These are phyloP conservation scores for Actinomucor elegans DNA, from an alignment of 371 early-diverging fungal genomes.

Conservation along the genomic window DNA sequence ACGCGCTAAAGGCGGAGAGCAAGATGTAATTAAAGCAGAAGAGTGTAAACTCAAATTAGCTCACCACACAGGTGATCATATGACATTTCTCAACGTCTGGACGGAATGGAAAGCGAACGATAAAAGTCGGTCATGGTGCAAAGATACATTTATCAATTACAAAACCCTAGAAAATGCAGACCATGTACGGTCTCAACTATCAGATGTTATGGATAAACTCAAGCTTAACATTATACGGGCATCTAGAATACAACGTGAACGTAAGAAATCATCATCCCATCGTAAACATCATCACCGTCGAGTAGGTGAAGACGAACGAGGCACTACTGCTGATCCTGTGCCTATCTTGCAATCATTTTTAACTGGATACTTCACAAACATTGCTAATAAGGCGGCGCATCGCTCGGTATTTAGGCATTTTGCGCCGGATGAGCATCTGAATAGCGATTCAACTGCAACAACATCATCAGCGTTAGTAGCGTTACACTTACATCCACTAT, in stretches of 20 bases:
- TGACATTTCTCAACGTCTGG: constrained; percentile 87
- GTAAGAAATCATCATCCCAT: constrained; percentile 15
- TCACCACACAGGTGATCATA: constrained; percentile 86
- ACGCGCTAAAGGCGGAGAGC: constrained; percentile 58
- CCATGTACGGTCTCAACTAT: constrained; percentile 88
- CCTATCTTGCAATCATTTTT: constrained; percentile 71
- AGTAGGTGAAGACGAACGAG: constrained; percentile 21
- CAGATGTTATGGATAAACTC: constrained; percentile 83
- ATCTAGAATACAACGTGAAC: constrained; percentile 15
- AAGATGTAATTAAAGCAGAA: constrained; percentile 76
- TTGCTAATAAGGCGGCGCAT: constrained; percentile 72
- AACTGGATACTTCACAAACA: constrained; percentile 73
- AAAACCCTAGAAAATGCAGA: constrained; percentile 84
- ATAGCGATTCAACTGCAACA: constrained; percentile 9
- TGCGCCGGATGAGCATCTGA: constrained; percentile 46
- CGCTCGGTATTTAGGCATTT: constrained; percentile 77
- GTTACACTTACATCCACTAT: constrained; percentile 67
- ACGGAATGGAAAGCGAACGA: constrained; percentile 81
- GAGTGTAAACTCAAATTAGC: constrained; percentile 69
- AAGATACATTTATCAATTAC: constrained; percentile 85
- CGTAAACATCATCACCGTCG: constrained; percentile 4
- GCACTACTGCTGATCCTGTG: constrained; percentile 37
- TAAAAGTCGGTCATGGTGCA: constrained; percentile 83
- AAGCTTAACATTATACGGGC: constrained; percentile 58
- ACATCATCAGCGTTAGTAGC: constrained; percentile 53